A percentile compares a stretch with the other conserved stretches of the same genome.
Evolutionary conservation across 345 rosid species (phyloP).

Genomic region (Fremontodendron californicum): DNA sequence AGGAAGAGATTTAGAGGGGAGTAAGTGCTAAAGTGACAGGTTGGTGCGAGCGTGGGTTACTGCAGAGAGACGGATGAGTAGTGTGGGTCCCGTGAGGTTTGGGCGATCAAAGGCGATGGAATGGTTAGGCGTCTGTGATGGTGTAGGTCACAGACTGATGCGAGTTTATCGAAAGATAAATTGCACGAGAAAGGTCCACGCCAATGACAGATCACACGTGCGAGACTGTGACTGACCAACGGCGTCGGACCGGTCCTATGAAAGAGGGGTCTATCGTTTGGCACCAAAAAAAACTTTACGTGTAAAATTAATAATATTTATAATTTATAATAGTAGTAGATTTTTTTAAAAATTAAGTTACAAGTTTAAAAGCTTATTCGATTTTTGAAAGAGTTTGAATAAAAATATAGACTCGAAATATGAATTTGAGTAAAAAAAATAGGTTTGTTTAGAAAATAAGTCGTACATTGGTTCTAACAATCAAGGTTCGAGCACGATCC

Average conservation of each 20-base stretch:
- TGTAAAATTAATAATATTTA: too few relatives aligned
- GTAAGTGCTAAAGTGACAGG: background rate
- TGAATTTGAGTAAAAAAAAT: too few relatives aligned
- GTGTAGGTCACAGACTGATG: slow-evolving; percentile 9
- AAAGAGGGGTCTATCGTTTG: too few relatives aligned
- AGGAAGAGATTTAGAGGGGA: background rate
- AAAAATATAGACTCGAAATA: too few relatives aligned
- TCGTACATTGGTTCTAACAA: too few relatives aligned
- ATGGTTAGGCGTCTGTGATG: background rate
- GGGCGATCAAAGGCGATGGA: background rate
- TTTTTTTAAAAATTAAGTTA: too few relatives aligned
- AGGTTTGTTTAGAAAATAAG: too few relatives aligned
- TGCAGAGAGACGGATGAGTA: background rate
- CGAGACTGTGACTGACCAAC: slow-evolving; percentile 9
- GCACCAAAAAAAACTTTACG: too few relatives aligned
- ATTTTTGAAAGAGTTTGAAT: too few relatives aligned
- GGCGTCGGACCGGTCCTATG: background rate
- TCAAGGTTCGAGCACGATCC: too few relatives aligned
- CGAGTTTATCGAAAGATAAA: background rate
- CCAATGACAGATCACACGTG: slow-evolving; percentile 12
- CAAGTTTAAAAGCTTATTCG: too few relatives aligned
- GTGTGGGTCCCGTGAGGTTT: background rate
- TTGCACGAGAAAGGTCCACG: background rate
- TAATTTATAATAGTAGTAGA: too few relatives aligned
- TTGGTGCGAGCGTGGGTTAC: background rate